A percentile compares a stretch with the other conserved stretches of the same genome.
Evolutionary conservation across 306 rosid species (phyloP).

Genomic region (Gleditsia sinensis): DNA sequence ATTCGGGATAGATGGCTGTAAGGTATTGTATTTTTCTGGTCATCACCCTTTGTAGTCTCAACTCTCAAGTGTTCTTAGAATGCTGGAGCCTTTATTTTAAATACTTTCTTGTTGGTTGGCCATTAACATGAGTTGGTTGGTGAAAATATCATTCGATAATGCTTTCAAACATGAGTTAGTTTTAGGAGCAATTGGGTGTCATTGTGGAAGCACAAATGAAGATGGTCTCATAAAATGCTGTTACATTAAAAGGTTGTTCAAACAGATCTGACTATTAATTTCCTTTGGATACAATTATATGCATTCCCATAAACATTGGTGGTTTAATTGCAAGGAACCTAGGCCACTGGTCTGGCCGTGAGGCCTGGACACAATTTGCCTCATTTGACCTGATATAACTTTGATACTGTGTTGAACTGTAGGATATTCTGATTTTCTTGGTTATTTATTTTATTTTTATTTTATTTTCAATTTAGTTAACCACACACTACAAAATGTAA

Average conservation of each 20-base stretch:
- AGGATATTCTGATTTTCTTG: neutral
- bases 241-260: neutral
- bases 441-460: neutral
- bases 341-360: neutral
- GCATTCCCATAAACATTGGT: neutral
- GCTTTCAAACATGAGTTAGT: neutral
- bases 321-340: neutral
- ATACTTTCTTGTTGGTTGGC: constrained; percentile 19
- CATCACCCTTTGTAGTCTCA: neutral
- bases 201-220: neutral
- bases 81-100: neutral
- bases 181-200: neutral
- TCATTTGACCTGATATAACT: neutral
- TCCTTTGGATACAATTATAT: neutral
- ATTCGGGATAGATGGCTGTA: constrained; percentile 62
- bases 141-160: constrained; percentile 1
- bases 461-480: too few species aligned
- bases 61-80: neutral
- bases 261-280: neutral
- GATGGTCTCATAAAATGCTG: neutral
- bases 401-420: neutral
- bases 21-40: constrained; percentile 40
- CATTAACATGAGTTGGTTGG: constrained; percentile 1
- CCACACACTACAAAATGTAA: too few species aligned
- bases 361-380: neutral